Percentiles rank a stretch among this genome's conserved stretches.
phyloP scores from a whole-genome alignment of 768 basidiomycete genomes.

The Pisolithus tinctorius region DNA sequence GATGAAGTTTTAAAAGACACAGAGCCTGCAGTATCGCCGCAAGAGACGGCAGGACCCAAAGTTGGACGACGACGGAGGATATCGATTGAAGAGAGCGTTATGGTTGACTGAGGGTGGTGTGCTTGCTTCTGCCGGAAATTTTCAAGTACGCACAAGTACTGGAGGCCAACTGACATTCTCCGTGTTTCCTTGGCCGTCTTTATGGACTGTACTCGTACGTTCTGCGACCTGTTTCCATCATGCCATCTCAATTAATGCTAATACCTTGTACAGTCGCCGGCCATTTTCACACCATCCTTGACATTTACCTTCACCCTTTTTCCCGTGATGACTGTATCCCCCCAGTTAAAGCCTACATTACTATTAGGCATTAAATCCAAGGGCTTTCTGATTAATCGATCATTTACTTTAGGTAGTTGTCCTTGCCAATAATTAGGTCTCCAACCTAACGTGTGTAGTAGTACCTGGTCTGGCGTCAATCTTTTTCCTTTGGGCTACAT shows the following conservation, averaged over 20 bases:
- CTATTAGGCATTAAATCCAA: too few species aligned
- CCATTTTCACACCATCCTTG: not conserved
- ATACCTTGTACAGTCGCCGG: not conserved
- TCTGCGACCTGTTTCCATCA: not conserved
- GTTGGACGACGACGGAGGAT: slow-evolving; percentile 3
- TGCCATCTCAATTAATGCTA: not conserved
- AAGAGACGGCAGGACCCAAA: not conserved
- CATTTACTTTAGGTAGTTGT: slow-evolving; percentile 11
- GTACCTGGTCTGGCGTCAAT: too few species aligned
- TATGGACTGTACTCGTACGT: not conserved
- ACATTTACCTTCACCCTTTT: not conserved
- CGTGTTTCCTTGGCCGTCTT: slow-evolving; percentile 63
- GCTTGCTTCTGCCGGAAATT: slow-evolving; percentile 4
- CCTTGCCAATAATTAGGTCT: not conserved
- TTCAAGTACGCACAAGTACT: slow-evolving; percentile 18
- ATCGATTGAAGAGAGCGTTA: slow-evolving; percentile 13
- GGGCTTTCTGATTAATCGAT: slow-evolving; percentile 36
- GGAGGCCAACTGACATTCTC: slow-evolving; percentile 41
- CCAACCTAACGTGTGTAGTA: not conserved
- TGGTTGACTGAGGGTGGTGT: slow-evolving; percentile 23
- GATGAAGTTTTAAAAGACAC: slow-evolving; percentile 21
- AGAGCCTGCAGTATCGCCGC: not conserved
- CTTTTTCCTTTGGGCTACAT: too few species aligned
- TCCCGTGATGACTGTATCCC: too few species aligned
- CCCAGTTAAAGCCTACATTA: too few species aligned